These are phyloP conservation scores for Heliophila coronopifolia DNA, from an alignment of 441 rosid genomes.

Conservation along the genomic window DNA sequence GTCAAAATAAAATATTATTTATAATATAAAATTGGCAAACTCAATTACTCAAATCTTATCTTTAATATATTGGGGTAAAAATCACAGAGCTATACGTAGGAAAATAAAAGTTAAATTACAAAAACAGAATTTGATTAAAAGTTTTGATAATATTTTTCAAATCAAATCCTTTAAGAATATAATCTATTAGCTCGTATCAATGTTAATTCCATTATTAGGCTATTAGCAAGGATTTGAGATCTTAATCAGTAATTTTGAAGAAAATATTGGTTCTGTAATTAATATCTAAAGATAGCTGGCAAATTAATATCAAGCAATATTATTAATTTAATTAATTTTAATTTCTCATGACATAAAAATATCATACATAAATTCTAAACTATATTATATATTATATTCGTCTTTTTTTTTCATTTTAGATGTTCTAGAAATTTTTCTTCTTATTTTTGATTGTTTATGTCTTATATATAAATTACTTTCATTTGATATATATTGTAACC, in stretches of 20 bases:
- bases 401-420: too few species aligned
- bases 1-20: constrained; percentile 15
- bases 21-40: constrained; percentile 3
- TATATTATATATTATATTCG: too few species aligned
- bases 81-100: neutral
- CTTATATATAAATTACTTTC: too few species aligned
- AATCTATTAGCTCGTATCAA: neutral
- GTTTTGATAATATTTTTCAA: neutral
- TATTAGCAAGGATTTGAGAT: neutral
- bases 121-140: neutral
- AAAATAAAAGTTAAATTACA: constrained; percentile 2
- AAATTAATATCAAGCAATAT: constrained; percentile 1
- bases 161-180: neutral
- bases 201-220: neutral
- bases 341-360: too few species aligned
- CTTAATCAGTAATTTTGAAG: neutral
- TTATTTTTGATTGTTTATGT: too few species aligned
- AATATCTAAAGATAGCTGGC: neutral
- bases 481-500: too few species aligned
- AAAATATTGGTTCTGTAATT: neutral
- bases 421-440: too few species aligned
- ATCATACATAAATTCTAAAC: too few species aligned
- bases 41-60: constrained; percentile 23
- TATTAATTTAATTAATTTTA: neutral
- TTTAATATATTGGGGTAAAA: constrained; percentile 1